A percentile compares a stretch with the other conserved stretches of the same genome.
Conservation (phyloP, 1,139 yeast species). For the Hyphopichia buzzinii region DNA sequence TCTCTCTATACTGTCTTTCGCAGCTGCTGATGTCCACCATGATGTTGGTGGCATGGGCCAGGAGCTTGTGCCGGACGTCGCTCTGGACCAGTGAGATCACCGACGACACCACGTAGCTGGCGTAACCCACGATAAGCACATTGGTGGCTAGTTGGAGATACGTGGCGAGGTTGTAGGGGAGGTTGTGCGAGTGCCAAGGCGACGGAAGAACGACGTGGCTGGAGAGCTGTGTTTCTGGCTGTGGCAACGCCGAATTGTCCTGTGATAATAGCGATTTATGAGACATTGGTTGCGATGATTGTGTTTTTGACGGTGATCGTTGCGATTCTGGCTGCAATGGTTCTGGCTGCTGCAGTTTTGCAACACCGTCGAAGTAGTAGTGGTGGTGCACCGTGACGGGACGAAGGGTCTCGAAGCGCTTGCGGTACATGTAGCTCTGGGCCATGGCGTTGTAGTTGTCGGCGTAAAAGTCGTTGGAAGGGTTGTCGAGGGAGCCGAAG, state of each 20-base stretch:
- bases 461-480: not conserved
- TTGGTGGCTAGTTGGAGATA: slow-evolving; percentile 56
- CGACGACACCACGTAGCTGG: slow-evolving; percentile 39
- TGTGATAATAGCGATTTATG: not conserved
- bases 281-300: not conserved
- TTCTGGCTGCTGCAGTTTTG: slow-evolving; percentile 3
- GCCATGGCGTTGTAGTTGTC: slow-evolving; percentile 11
- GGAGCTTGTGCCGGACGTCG: slow-evolving; percentile 52
- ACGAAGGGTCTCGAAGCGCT: slow-evolving; percentile 8
- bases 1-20: slow-evolving; percentile 47
- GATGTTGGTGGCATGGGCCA: slow-evolving; percentile 35
- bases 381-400: slow-evolving; percentile 44
- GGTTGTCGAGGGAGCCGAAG: not conserved
- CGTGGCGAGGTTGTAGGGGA: slow-evolving; percentile 55
- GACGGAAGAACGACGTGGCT: slow-evolving; percentile 18
- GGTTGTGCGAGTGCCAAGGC: not conserved
- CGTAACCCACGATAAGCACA: slow-evolving; percentile 40
- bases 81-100: slow-evolving; percentile 46
- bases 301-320: no score
- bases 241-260: slow-evolving; percentile 31
- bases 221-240: slow-evolving; percentile 44
- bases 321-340: no score
- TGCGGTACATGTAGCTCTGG: slow-evolving; percentile 16
- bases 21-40: slow-evolving; percentile 48
- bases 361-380: slow-evolving; percentile 32